Base-by-base conservation (phyloP, 495 filamentous ascomycete species). In the Neurospora sublineolata region DNA sequence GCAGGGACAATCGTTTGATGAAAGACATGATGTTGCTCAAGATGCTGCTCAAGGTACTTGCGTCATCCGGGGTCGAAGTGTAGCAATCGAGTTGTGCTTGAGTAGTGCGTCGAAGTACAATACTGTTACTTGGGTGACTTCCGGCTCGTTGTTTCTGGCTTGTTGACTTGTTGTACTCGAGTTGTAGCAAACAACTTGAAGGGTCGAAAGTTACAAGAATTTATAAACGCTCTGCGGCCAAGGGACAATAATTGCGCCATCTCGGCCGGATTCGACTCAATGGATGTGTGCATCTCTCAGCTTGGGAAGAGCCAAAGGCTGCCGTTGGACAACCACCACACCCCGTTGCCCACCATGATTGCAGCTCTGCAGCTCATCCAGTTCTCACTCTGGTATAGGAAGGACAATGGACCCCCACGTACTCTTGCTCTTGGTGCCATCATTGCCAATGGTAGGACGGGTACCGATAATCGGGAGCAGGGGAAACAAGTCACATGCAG, bases 201-300 rank as follows among this genome's bases (percentile, higher is more conserved):
- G 10, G 10, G 14, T 60, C 14, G 52, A 60, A 60, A 33, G 52
- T 60, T 33, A 60, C 14, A 12, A 12, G 52, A 60, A 16, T 60
- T 33, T 60, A 60, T 60, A 60, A 60, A 60, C 27, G 14, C 14
- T 60, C 52, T 33, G n/a, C n/a, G n/a, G n/a, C n/a, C n/a, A n/a
- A n/a, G n/a, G n/a, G n/a, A n/a, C n/a, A n/a, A n/a, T n/a, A n/a
- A 78, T 78, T 78, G 75, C 76, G 76, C 75, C 70, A 78, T 76
- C 69, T 41, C 27, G 12, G 68, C 12, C 33, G 42, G 30, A 30
- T 41, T 72, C 64, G 67, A 71, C 72, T 70, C 71, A 74, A 73
- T 27, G 70, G 67, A 60, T 27, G 14, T 33, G 27, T 18, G 27
- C 27, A 33, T 60, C 2, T 8, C 12, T n/a, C n/a, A n/a, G n/a